Conservation (phyloP, 78 protist species). For the Dictyostelium capitatum region DNA sequence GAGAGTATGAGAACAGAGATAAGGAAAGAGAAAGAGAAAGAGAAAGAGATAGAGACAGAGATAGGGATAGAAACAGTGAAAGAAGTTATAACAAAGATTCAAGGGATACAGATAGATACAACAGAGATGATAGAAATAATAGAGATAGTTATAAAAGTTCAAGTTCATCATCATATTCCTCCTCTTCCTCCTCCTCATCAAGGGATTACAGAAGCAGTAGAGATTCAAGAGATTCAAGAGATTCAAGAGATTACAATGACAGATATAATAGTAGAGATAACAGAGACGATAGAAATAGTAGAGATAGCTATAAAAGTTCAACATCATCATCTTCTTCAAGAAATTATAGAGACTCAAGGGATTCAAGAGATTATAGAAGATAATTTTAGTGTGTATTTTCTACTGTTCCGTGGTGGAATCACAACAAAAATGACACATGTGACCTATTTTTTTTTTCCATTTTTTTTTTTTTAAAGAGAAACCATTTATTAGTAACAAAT, state of each 20-base stretch:
- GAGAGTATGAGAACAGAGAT: neutral
- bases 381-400: neutral
- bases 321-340: no score
- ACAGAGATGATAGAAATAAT: neutral
- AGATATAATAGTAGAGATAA: neutral
- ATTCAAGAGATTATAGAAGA: neutral
- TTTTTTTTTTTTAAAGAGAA: no score
- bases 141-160: neutral
- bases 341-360: neutral
- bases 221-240: neutral
- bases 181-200: no score
- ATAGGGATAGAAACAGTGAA: neutral
- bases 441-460: neutral
- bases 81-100: neutral
- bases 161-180: no score
- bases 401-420: no score
- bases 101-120: constrained; percentile 21
- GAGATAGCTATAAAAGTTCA: neutral
- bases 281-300: neutral
- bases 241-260: neutral
- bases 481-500: no score
- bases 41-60: neutral
- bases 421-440: neutral
- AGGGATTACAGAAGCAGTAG: neutral
- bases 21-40: constrained; percentile 10